Percentiles rank a stretch among this genome's conserved stretches.
Evolutionary conservation across 1,284 basidiomycete genomes (phyloP).

Genomic region (Apiotrichum sp.): DNA sequence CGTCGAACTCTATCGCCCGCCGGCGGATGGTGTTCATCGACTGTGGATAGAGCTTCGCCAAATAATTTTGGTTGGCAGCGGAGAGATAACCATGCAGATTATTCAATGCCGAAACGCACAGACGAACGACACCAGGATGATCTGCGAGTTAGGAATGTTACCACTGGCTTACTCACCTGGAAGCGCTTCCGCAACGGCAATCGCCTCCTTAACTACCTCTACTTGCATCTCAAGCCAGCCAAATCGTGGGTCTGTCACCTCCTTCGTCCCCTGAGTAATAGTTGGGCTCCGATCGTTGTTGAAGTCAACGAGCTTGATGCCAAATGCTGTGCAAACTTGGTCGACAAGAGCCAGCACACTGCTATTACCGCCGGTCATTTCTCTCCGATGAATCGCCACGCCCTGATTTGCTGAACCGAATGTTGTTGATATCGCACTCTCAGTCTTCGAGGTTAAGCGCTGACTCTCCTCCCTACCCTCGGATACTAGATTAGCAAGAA

Average conservation of each 20-base stretch:
- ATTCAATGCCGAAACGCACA: conserved; percentile 62
- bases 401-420: conserved; percentile 1
- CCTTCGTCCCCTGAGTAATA: conserved; percentile 2
- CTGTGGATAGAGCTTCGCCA: conserved; percentile 63
- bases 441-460: conserved; percentile 5
- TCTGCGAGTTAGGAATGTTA: conserved; percentile 7
- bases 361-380: conserved; percentile 68
- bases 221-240: conserved; percentile 94
- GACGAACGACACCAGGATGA: conserved; percentile 27
- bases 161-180: conserved; percentile 57
- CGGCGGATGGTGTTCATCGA: conserved; percentile 67
- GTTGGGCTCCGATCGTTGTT: conserved; percentile 7
- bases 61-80: conserved; percentile 65
- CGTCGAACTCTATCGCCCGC: conserved; percentile 60
- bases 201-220: conserved; percentile 81
- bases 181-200: conserved; percentile 82
- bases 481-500: conserved; percentile 70
- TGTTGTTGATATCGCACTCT: neutral
- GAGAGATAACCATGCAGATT: conserved; percentile 61
- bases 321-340: conserved; percentile 61
- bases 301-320: conserved; percentile 5
- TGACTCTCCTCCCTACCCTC: conserved; percentile 32
- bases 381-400: conserved; percentile 62
- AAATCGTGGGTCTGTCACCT: conserved; percentile 49
- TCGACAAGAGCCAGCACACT: conserved; percentile 67